Conservation (phyloP, 371 early-diverging fungal species). For the Mortierella sp. region DNA sequence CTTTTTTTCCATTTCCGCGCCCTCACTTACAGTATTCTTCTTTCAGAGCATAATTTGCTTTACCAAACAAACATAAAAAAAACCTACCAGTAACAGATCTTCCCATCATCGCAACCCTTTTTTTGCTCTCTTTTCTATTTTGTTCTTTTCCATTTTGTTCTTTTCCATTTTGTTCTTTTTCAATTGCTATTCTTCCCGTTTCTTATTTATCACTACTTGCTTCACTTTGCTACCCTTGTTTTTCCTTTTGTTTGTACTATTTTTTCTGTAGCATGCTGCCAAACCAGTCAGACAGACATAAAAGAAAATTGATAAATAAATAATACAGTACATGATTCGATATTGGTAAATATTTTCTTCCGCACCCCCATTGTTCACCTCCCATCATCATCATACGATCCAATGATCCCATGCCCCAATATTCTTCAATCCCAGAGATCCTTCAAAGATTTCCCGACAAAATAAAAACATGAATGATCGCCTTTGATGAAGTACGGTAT, state of each 20-base stretch:
- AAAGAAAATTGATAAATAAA: neutral
- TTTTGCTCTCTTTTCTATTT: neutral
- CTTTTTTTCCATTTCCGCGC: neutral
- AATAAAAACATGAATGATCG: too few relatives aligned
- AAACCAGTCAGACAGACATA: neutral
- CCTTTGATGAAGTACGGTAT: neutral
- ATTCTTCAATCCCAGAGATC: neutral
- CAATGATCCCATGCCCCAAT: too few relatives aligned
- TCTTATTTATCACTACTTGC: too few relatives aligned
- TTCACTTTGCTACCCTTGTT: too few relatives aligned
- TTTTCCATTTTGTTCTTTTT: neutral
- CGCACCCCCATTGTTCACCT: neutral
- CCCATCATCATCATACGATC: too few relatives aligned
- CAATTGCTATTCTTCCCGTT: neutral
- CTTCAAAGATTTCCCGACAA: too few relatives aligned
- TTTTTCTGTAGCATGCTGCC: too few relatives aligned
- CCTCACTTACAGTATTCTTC: neutral
- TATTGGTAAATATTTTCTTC: neutral
- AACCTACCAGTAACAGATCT: too few relatives aligned
- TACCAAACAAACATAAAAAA: too few relatives aligned
- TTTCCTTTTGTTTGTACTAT: too few relatives aligned
- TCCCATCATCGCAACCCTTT: neutral
- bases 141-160: neutral
- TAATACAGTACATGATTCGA: neutral
- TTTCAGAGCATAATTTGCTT: neutral